Base-by-base conservation (phyloP, 2,329 filamentous ascomycete genomes). In the Neocatenulostroma microsporum region DNA sequence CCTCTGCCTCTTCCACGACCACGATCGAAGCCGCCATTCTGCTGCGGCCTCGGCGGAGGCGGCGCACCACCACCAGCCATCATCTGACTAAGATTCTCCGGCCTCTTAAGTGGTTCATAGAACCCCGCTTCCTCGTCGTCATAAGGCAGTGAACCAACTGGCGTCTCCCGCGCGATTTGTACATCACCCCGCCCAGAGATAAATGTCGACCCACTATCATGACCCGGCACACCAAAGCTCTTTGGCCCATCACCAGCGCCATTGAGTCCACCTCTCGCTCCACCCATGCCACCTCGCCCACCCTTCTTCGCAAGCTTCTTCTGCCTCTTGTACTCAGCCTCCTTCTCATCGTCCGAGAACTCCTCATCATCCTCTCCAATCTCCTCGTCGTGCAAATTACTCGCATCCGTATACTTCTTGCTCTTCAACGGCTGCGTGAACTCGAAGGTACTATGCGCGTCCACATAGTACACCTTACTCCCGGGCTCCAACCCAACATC, bases 261-360 rank as follows among this genome's bases (percentile, higher is more conserved):
- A 14, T 21, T 26, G 10, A 41, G 28, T 23, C 41, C 42, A 5
- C 35, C 40, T 17, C 45, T 20, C 18, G 34, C 34, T 19, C 39
- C 40, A 15, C 18, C 27, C 15, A 47, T 28, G 7, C 38, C 47
- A 20, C 45, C 52, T 18, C 47, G 38, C 10, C 48, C 52, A 21
- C 45, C 47, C 40, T 50, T 53, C 46, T 56, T 61, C 20, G 50
- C 53, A n/a, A 48, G 33, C 42, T 61, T 61, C 41, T 53, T 56
- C 37, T 49, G 43, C 27, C 54, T 40, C 46, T 61, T 61, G 49
- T 49, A 58, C 32, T 57, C 56, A 10, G 82, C 82, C 62, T 98
- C 91, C 49, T 84, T 83, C 62, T 98, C 91, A 53, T 98, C 91
- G 49, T 98, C 91, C 0, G 89, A 95, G 59, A 96, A 96, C 56